Percentiles rank a stretch among this genome's conserved stretches.
Evolutionary conservation across 2,329 filamentous ascomycete species (phyloP).

Genomic region (Cladophialophora immunda): DNA sequence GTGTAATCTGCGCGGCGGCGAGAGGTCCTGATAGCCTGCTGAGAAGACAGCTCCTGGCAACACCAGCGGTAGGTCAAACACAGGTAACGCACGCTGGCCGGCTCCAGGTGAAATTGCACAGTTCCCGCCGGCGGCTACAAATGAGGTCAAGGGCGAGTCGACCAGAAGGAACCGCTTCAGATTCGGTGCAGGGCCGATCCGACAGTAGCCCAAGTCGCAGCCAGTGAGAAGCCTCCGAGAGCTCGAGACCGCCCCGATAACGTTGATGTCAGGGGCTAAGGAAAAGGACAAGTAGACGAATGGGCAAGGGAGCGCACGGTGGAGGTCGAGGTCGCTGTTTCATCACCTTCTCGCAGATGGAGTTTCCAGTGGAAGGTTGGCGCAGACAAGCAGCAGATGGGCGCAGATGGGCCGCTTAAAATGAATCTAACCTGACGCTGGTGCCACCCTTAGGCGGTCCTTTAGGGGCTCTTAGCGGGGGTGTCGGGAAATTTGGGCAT

Average conservation of each 20-base stretch:
- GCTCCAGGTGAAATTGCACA: constrained; percentile 27
- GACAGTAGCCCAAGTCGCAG: constrained; percentile 15
- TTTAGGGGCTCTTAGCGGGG: constrained; percentile 20
- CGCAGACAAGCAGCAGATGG: constrained; percentile 5
- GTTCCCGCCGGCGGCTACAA: constrained; percentile 28
- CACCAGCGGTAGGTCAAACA: constrained; percentile 31
- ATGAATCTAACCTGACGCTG: constrained; percentile 24
- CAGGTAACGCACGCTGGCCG: constrained; percentile 20
- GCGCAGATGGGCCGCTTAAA: constrained; percentile 16
- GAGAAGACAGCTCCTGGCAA: constrained; percentile 19
- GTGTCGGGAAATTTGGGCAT: constrained; percentile 37
- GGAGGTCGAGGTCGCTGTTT: constrained; percentile 10
- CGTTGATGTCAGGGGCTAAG: constrained; percentile 21
- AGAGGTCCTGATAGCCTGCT: constrained; percentile 3
- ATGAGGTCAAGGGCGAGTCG: constrained; percentile 11
- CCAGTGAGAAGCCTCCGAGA: constrained; percentile 12
- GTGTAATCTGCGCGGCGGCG: constrained; percentile 15
- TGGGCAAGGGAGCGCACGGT: constrained; percentile 25
- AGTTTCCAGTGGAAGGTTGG: constrained; percentile 35
- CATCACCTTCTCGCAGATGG: constrained; percentile 25
- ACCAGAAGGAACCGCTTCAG: constrained; percentile 2
- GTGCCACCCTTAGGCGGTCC: constrained; percentile 10
- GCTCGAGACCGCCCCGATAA: not conserved
- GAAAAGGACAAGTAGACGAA: constrained; percentile 19
- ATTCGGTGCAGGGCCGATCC: constrained; percentile 25